phyloP scores from a whole-genome alignment of 1,284 basidiomycete genomes.

The Fomitopsis schrenkii region DNA sequence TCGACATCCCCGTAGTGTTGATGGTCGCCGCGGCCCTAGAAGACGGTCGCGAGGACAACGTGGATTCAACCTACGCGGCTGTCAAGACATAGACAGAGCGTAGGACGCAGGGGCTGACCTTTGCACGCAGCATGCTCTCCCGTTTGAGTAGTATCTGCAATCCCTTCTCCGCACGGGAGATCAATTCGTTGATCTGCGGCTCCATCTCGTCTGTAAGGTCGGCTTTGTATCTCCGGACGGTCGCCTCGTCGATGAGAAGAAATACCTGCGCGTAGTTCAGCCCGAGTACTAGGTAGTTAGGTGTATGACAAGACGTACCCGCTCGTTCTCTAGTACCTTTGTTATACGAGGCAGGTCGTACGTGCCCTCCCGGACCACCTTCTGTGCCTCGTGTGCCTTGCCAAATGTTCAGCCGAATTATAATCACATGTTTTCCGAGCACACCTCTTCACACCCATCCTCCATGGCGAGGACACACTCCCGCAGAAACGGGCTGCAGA shows the following conservation, averaged over 20 bases:
- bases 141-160: slow-evolving; percentile 54
- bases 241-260: slow-evolving; percentile 64
- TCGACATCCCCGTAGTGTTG: slow-evolving; percentile 54
- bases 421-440: neutral
- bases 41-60: slow-evolving; percentile 41
- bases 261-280: slow-evolving; percentile 47
- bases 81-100: too few species aligned
- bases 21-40: slow-evolving; percentile 36
- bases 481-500: slow-evolving; percentile 63
- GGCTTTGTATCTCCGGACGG: slow-evolving; percentile 63
- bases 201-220: slow-evolving; percentile 74
- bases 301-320: slow-evolving; percentile 34
- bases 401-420: neutral
- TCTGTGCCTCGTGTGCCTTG: slow-evolving; percentile 63
- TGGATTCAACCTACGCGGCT: slow-evolving; percentile 41
- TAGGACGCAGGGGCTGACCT: slow-evolving; percentile 35
- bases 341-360: slow-evolving; percentile 65
- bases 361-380: slow-evolving; percentile 64
- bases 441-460: slow-evolving; percentile 72
- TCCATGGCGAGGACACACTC: slow-evolving; percentile 74
- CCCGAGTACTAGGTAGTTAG: neutral
- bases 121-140: slow-evolving; percentile 52
- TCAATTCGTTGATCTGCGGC: slow-evolving; percentile 69
- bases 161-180: slow-evolving; percentile 67
- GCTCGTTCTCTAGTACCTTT: slow-evolving; percentile 58